A percentile compares a stretch with the other conserved stretches of the same genome.
These are phyloP conservation scores for Fraxinus pennsylvanica DNA, from an alignment of 257 asterid species.

Conservation along the genomic window DNA sequence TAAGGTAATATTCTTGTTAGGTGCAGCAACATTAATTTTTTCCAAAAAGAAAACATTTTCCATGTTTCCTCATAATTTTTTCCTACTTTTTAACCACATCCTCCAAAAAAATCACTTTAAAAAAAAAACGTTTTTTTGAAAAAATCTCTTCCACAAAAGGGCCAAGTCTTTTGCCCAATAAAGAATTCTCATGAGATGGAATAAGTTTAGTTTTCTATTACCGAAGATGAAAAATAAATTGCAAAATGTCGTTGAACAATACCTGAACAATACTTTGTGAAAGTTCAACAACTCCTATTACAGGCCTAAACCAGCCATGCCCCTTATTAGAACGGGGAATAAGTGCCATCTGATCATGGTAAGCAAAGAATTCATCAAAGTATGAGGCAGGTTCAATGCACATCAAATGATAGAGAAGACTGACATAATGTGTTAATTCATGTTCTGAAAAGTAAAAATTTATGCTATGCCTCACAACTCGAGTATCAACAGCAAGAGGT, in stretches of 20 bases:
- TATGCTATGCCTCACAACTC: not conserved
- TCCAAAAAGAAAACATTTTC: not conserved
- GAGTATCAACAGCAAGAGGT: too few relatives aligned
- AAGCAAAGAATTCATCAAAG: slow-evolving; percentile 10
- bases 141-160: too few relatives aligned
- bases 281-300: slow-evolving; percentile 79
- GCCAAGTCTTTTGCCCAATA: not conserved
- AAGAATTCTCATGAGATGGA: not conserved
- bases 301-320: slow-evolving; percentile 94
- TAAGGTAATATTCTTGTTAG: slow-evolving; percentile 5
- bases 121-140: too few relatives aligned
- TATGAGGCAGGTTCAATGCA: slow-evolving; percentile 19
- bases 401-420: not conserved
- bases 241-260: slow-evolving; percentile 15
- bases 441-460: too few relatives aligned
- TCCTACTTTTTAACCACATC: too few relatives aligned
- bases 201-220: slow-evolving; percentile 4
- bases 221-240: not conserved
- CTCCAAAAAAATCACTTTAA: too few relatives aligned
- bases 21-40: not conserved
- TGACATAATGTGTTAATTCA: not conserved
- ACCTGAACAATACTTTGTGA: slow-evolving; percentile 93
- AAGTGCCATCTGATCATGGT: slow-evolving; percentile 66
- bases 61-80: too few relatives aligned
- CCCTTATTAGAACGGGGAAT: slow-evolving; percentile 76